Percentiles rank a stretch among this genome's conserved stretches.
These are phyloP conservation scores for Amylocarpus encephaloides DNA, from an alignment of 2,329 filamentous ascomycete species.

Conservation along the genomic window DNA sequence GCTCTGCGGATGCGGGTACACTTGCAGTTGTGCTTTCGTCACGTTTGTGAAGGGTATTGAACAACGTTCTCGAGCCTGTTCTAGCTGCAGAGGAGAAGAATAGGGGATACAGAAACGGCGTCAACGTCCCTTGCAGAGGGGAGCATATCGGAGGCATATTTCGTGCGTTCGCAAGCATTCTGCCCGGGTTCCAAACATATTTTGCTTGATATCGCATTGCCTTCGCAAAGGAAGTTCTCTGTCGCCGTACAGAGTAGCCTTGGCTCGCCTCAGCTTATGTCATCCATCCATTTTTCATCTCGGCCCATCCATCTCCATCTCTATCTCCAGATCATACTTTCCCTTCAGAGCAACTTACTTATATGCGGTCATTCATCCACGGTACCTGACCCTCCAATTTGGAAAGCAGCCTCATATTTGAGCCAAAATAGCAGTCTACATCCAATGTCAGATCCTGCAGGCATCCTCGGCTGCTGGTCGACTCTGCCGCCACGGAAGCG, in stretches of 20 bases:
- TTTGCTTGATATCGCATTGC: conserved; percentile 6
- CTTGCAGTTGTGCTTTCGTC: conserved; percentile 16
- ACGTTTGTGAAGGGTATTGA: conserved; percentile 13
- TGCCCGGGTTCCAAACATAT: background rate
- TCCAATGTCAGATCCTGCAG: background rate
- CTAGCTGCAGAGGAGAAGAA: conserved; percentile 17
- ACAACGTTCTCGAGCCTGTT: conserved; percentile 8
- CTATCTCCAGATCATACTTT: no score
- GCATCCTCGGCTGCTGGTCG: background rate
- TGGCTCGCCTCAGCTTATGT: background rate
- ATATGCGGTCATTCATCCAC: background rate
- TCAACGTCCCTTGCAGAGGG: conserved; percentile 24
- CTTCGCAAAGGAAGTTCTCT: background rate
- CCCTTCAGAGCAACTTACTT: no score
- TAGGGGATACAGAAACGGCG: conserved; percentile 31
- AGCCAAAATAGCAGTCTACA: background rate
- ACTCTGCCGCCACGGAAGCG: conserved; percentile 8
- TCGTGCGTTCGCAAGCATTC: background rate
- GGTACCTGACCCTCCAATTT: background rate
- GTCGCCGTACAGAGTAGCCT: conserved; percentile 2
- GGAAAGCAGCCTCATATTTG: background rate
- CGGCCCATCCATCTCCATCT: no score
- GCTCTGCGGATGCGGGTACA: background rate
- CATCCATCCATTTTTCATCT: background rate
- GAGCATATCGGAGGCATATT: conserved; percentile 31